Evolutionary conservation across 2,329 filamentous ascomycete species (phyloP), one percentile per base, ranked within the genome.

Genomic region (Camillea tinctor): DNA sequence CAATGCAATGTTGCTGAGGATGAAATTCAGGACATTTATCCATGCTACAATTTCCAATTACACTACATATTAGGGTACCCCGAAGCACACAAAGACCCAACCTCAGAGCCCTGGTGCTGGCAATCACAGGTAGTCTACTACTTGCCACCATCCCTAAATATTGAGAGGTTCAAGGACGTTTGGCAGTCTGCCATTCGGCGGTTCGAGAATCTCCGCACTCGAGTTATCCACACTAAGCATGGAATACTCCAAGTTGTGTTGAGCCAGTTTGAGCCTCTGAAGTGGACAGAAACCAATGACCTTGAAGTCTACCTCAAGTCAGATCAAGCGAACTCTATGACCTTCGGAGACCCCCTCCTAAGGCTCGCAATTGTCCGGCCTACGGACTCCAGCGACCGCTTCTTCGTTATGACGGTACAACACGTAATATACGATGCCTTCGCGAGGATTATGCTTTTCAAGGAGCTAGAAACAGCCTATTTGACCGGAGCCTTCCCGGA

Each of bases 141-240:
- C 13, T 53, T 56, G 13, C 57, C 57, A 19, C 21, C 48, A 19
- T 23, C 44, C 1, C 8, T 59, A 13, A 24, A 59, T 21, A 6
- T 55, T 11, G 52, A 48, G 15, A 30, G 30, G 40, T 56, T 55
- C 23, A 24, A 56, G 26, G 23, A 26, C 9, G 53, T 44, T 19
- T 56, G 52, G 57, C 20, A 51, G n/a, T 8, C 53, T 49, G 22
- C 50, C 9, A 55, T 59, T n/a, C 48, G 20, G 4, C 57, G 54
- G 2, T 26, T 52, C 55, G 44, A 51, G 24, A 59, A 22, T 19
- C 48, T 56, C 15, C 53, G 52, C 9, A 56, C 53, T 19, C 77
- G 80, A 55, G 74, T 80, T 15, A 80, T 55, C 4, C 22, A 59
- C 11, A 48, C 80, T 6, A 71, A 22, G 6, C 50, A 48, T 19